Base-by-base conservation (phyloP, 176 grass and related monocot genomes). In the Eleusine indica region DNA sequence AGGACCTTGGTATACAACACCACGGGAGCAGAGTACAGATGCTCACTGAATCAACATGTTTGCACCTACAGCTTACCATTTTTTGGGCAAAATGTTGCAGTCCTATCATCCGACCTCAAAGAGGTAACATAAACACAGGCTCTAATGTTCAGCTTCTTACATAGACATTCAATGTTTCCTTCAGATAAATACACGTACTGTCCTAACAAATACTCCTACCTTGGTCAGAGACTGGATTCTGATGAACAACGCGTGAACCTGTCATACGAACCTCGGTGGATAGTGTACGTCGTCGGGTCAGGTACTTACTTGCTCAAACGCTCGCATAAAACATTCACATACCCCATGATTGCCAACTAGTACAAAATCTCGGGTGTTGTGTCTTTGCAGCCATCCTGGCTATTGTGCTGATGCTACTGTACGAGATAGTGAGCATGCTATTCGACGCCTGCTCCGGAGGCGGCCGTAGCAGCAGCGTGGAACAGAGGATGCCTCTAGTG, bases 221-320 rank as follows among this genome's bases (percentile, higher is more conserved):
- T 89, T 83, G 28, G 41, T 66, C 87, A 91, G 89, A 51, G 12
- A 60, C 10, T 14, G 29, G 35, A 39, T 48, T 71, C 82, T 92
- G 86, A 83, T 75, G 78, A 71, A 75, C 86, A 64, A 4, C 70
- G 71, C 41, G 74, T 94, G 52, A 94, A 60, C 22, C 73, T 92
- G n/a, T 87, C 86, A n/a, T 97, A 92, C 83, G 86, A 66, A 30
- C 87, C 94, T 28, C 81, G 89, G 48, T 97, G 87, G 94, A 39
- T 88, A 9, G 76, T 86, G 68, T 94, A 94, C 77, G 81, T 90
- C 48, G 46, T 83, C n/a, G 94, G 80, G 62, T 90, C 91, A 94
- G 85, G 91, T 94, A 75, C 77, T 54, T 57, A 5, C 16, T 37
- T 11, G 9, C 25, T 35, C 19, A 71, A 72, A 52, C 30, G 21